These are phyloP conservation scores for Rhytidiadelphus loreus DNA, from an alignment of 225 moss, liverwort and hornwort species.

Conservation along the genomic window DNA sequence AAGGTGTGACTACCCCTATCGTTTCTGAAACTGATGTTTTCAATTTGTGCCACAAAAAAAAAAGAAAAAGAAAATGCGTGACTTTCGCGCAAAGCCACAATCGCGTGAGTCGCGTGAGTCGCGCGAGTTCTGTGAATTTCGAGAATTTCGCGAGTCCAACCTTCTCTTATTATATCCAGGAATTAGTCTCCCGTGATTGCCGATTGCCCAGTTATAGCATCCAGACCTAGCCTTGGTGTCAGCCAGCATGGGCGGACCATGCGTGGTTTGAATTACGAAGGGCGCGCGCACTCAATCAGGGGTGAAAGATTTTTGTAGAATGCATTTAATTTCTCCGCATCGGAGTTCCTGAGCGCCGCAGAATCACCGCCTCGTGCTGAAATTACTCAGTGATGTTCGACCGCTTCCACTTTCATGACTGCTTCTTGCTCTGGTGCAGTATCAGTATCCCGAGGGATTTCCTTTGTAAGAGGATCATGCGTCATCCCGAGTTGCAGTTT, in stretches of 20 bases:
- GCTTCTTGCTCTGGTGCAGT: not conserved
- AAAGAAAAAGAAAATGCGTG: not conserved
- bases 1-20: too few species aligned
- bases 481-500: not conserved
- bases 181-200: not conserved
- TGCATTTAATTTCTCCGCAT: not conserved
- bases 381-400: not conserved
- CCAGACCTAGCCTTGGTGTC: not conserved
- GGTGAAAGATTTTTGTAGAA: not conserved
- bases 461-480: not conserved
- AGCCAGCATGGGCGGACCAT: not conserved
- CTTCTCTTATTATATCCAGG: not conserved
- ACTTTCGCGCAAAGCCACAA: not conserved
- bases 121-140: not conserved
- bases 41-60: too few species aligned
- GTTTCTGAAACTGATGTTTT: not conserved
- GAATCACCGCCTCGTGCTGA: not conserved
- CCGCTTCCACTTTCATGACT: not conserved
- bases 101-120: not conserved
- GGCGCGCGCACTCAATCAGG: not conserved
- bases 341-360: constrained; percentile 8
- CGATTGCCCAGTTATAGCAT: not conserved
- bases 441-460: not conserved
- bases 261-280: not conserved
- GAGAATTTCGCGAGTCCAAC: not conserved